Base-by-base conservation (phyloP, 1,284 basidiomycete genomes). In the Malassezia sp. region DNA sequence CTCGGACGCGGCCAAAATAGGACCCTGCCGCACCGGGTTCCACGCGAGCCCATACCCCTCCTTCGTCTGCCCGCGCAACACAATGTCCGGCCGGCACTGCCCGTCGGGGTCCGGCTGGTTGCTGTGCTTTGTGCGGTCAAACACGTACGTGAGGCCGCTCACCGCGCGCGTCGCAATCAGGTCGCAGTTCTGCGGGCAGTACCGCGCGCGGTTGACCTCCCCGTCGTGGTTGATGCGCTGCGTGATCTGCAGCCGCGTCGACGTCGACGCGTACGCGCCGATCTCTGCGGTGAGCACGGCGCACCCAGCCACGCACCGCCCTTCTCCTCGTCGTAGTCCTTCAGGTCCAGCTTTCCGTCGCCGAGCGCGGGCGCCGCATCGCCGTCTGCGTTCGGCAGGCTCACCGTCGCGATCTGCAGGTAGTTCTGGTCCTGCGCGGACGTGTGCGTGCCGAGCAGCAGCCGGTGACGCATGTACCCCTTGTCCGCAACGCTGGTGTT, bases 151-250 rank as follows among this genome's bases (percentile, higher is more conserved):
- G 57, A 91, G 85, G 12, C 93, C 93, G 5, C 78, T 80, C 7
- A 91, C 80, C 9, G 88, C 77, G 60, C 96, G 91, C 8, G 91
- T 97, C 2, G 93, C 93, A 56, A 99, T 86, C 57, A 99, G 72
- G 72, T 97, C 87, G 5, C 87, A 85, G 67, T 97, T 97, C 73
- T 96, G 91, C 12, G 93, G 93, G 86, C 95, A 96, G 72, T 97
- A 99, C 35, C 93, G 78, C 46, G 93, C 93, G 29, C 90, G 76
- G 73, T 99, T 97, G 63, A 97, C 87, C 72, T 99, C 93, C 39
- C 89, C 89, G 8, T 80, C 79, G 72, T 99, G 93, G 71, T 90
- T 90, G 74, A 99, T 97, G 53, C 80, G 83, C 70, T 99, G 93
- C 26, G 83, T 84, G 66, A 95, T 80, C 63, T 85, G 82, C 53